Evolutionary conservation across 257 asterid genomes (phyloP).

Genomic region (Primulina tabacum): DNA sequence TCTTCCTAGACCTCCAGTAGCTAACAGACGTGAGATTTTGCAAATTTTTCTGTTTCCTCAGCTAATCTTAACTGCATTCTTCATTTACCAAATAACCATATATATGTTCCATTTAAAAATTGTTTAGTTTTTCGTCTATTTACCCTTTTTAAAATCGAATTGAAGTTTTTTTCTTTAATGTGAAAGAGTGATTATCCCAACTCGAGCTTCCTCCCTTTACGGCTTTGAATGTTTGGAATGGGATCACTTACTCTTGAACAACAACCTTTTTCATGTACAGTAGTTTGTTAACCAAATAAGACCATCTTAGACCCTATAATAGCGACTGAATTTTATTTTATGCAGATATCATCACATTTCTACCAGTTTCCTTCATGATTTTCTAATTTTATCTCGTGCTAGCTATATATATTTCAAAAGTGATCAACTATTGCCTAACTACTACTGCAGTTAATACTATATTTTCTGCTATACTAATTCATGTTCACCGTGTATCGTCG

Average conservation of each 20-base stretch:
- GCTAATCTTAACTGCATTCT: neutral
- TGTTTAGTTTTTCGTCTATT: neutral
- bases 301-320: conserved; percentile 28
- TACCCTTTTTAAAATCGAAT: neutral
- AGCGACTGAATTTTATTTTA: conserved; percentile 27
- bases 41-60: neutral
- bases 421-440: neutral
- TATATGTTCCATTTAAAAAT: neutral
- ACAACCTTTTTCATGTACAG: conserved; percentile 38
- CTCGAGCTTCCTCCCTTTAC: conserved; percentile 12
- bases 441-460: no score
- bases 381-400: conserved; percentile 21
- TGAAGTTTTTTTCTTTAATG: neutral
- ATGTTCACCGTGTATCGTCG: neutral
- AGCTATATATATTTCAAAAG: neutral
- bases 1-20: conserved; percentile 86
- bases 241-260: conserved; percentile 30
- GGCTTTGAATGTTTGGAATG: conserved; percentile 25
- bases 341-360: conserved; percentile 24
- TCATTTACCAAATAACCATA: no score
- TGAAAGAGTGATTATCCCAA: neutral
- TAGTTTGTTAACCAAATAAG: conserved; percentile 37
- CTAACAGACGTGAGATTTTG: conserved; percentile 77
- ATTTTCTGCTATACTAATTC: neutral
- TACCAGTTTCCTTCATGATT: conserved; percentile 18